Conservation (phyloP, 352 stramenopile species). For the Elongisporangium undulatum region DNA sequence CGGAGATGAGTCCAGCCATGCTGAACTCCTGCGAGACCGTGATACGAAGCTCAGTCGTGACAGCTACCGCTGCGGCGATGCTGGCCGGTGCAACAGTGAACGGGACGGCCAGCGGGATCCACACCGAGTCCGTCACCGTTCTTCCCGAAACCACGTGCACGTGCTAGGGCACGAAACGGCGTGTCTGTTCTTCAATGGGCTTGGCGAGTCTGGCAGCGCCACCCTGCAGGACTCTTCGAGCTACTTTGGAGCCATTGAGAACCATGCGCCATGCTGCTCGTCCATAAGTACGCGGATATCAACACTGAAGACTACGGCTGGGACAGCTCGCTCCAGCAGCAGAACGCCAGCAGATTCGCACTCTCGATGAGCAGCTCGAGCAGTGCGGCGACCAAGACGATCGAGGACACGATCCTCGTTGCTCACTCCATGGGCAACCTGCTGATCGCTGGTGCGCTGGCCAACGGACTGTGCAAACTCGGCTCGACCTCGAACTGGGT, state of each 20-base stretch:
- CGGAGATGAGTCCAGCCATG: slow-evolving; percentile 2
- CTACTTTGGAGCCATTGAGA: slow-evolving; percentile 43
- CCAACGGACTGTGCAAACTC: slow-evolving; percentile 11
- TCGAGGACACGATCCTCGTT: slow-evolving; percentile 39
- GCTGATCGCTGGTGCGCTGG: slow-evolving; percentile 23
- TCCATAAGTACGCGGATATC: slow-evolving; percentile 43
- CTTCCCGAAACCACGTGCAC: slow-evolving; percentile 20
- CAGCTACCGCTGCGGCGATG: background rate
- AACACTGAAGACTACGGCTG: slow-evolving; percentile 44
- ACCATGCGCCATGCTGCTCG: slow-evolving; percentile 58
- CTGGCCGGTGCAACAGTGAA: background rate
- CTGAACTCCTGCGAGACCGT: slow-evolving; percentile 10
- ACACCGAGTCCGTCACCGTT: background rate
- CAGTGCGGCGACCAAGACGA: slow-evolving; percentile 12
- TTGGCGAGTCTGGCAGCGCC: slow-evolving; percentile 27
- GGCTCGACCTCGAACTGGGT: slow-evolving; percentile 26
- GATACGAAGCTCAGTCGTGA: slow-evolving; percentile 13
- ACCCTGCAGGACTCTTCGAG: slow-evolving; percentile 17
- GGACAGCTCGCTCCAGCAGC: slow-evolving; percentile 32
- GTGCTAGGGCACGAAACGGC: slow-evolving; percentile 30
- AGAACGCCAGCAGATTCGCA: slow-evolving; percentile 28
- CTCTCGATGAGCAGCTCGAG: slow-evolving; percentile 25
- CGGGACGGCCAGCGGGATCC: background rate
- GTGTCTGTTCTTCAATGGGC: slow-evolving; percentile 58
- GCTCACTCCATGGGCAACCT: slow-evolving; percentile 49